Percentiles rank a stretch among this genome's conserved stretches.
phyloP scores from a whole-genome alignment of 805 yeast species.

The Debaryomyces tyrocola region DNA sequence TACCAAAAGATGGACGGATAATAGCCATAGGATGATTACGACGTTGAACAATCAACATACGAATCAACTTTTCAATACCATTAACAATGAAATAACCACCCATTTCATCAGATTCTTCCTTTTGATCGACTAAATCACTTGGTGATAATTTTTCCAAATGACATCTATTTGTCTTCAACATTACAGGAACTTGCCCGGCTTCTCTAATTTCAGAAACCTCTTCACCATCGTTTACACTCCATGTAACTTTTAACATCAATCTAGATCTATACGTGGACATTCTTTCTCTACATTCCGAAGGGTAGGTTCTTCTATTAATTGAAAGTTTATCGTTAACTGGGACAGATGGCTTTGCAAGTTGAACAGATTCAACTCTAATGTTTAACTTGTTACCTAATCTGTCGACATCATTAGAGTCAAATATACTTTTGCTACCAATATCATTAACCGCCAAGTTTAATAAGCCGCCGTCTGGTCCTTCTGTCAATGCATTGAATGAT shows the following conservation, averaged over 20 bases:
- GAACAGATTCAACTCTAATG: constrained; percentile 86
- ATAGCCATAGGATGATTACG: constrained; percentile 98
- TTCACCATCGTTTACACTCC: constrained; percentile 88
- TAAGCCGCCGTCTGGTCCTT: constrained; percentile 82
- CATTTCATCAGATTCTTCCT: constrained; percentile 92
- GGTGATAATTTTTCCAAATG: constrained; percentile 86
- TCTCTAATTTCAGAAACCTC: constrained; percentile 81
- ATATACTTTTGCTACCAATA: constrained; percentile 81
- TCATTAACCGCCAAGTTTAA: constrained; percentile 84
- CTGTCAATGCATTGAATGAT: constrained; percentile 92
- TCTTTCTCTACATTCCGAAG: constrained; percentile 85
- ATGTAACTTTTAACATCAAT: constrained; percentile 72
- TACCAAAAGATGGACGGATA: constrained; percentile 89
- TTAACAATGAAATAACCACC: constrained; percentile 97
- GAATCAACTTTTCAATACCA: constrained; percentile 93
- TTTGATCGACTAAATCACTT: constrained; percentile 66
- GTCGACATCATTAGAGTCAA: constrained; percentile 70
- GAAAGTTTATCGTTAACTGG: constrained; percentile 71
- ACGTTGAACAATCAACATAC: constrained; percentile 97
- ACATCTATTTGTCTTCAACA: constrained; percentile 90
- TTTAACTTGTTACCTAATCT: constrained; percentile 82
- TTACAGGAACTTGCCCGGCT: constrained; percentile 87
- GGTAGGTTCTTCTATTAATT: constrained; percentile 73
- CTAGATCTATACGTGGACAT: constrained; percentile 79
- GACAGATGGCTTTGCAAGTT: constrained; percentile 80